Percentiles rank a stretch among this genome's conserved stretches.
These are phyloP conservation scores for Kwoniella heveanensis DNA, from an alignment of 768 basidiomycete genomes.

Conservation along the genomic window DNA sequence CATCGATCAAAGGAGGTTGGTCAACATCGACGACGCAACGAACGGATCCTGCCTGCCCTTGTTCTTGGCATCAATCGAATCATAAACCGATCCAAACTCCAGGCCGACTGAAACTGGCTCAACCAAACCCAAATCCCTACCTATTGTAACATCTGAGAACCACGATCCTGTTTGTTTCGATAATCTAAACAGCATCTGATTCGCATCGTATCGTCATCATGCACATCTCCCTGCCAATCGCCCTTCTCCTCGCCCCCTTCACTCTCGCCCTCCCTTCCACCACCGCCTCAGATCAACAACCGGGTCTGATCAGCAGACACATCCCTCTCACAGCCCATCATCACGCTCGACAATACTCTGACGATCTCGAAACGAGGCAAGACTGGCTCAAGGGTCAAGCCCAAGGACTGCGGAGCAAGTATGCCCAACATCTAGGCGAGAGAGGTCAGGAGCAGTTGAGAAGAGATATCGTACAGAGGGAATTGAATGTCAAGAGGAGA, in stretches of 20 bases:
- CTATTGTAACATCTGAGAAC: too few species aligned
- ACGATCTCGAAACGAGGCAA: conserved; percentile 47
- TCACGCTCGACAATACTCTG: conserved; percentile 35
- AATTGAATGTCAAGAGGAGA: conserved; percentile 21
- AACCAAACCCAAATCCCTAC: too few species aligned
- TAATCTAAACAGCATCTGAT: too few species aligned
- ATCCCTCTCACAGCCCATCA: conserved; percentile 32
- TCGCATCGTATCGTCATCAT: neutral
- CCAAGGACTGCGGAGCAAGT: conserved; percentile 40
- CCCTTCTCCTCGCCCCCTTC: conserved; percentile 4
- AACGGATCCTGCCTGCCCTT: neutral
- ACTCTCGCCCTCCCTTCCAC: neutral
- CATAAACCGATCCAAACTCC: too few species aligned
- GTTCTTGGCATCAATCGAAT: neutral
- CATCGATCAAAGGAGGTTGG: neutral
- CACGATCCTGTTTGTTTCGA: too few species aligned
- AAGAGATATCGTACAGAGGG: conserved; percentile 22
- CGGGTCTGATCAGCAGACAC: neutral
- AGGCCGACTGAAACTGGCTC: too few species aligned
- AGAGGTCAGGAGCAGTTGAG: conserved; percentile 22
- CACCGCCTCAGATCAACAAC: neutral
- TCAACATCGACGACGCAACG: neutral
- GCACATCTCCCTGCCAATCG: neutral
- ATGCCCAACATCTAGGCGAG: conserved; percentile 35
- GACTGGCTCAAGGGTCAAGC: conserved; percentile 49